These are phyloP conservation scores for Ganoderma sinense DNA, from an alignment of 1,284 basidiomycete species.

Conservation along the genomic window DNA sequence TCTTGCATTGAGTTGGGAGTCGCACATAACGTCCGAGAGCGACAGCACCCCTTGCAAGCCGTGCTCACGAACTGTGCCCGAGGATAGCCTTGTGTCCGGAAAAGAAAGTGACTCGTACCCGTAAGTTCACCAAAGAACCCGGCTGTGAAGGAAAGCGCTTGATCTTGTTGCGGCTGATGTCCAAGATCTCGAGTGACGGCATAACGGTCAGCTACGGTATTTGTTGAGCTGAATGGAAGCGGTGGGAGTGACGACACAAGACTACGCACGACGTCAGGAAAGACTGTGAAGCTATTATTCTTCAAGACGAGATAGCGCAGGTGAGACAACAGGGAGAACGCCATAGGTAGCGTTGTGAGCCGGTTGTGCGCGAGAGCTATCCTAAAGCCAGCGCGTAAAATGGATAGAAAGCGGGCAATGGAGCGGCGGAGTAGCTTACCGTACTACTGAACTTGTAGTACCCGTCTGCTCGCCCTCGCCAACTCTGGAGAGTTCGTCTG, in stretches of 20 bases:
- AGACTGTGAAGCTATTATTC: constrained; percentile 84
- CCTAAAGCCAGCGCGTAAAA: constrained; percentile 47
- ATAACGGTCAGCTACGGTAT: constrained; percentile 80
- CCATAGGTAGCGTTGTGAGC: constrained; percentile 80
- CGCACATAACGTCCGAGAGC: background rate
- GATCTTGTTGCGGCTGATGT: constrained; percentile 94
- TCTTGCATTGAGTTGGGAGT: background rate
- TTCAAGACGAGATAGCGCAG: constrained; percentile 95
- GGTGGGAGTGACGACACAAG: background rate
- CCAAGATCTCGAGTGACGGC: constrained; percentile 91
- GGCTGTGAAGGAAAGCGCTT: constrained; percentile 81
- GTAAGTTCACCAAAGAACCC: constrained; percentile 82
- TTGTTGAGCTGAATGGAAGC: constrained; percentile 1
- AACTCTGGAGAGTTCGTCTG: constrained; percentile 73
- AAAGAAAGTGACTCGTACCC: constrained; percentile 53
- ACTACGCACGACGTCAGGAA: constrained; percentile 81
- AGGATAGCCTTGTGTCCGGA: background rate
- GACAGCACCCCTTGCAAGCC: no score
- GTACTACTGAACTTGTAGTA: constrained; percentile 68
- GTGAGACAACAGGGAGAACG: constrained; percentile 79
- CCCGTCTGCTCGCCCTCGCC: constrained; percentile 59
- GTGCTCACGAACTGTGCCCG: background rate
- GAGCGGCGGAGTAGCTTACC: constrained; percentile 55
- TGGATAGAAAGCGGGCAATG: constrained; percentile 14
- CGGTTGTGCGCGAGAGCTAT: constrained; percentile 91